Evolutionary conservation across 2,329 filamentous ascomycete genomes (phyloP).

Genomic region (Fusarium sp.): DNA sequence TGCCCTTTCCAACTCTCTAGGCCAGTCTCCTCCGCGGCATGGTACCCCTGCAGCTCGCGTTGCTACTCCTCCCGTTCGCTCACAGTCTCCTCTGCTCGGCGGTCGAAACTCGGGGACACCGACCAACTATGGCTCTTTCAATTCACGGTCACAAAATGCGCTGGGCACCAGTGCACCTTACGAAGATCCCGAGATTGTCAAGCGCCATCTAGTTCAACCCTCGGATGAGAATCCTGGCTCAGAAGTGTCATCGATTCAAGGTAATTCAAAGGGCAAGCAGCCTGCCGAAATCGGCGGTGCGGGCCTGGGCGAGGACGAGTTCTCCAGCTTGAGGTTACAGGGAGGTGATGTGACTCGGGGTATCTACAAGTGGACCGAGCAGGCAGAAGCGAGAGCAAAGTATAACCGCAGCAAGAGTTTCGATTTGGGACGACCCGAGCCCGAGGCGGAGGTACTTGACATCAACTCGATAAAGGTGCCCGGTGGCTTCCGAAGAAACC

Average conservation of each 20-base stretch:
- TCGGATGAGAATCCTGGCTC: conserved; percentile 60
- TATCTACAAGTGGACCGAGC: conserved; percentile 97
- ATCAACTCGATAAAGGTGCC: conserved; percentile 93
- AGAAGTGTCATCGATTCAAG: conserved; percentile 59
- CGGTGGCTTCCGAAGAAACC: conserved; percentile 93
- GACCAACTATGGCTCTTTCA: conserved; percentile 88
- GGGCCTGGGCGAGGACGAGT: conserved; percentile 77
- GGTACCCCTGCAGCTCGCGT: conserved; percentile 70
- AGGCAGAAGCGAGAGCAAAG: conserved; percentile 77
- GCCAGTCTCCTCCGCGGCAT: conserved; percentile 75
- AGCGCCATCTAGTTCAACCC: conserved; percentile 85
- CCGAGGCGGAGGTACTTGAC: conserved; percentile 83
- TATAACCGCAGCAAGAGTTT: conserved; percentile 90
- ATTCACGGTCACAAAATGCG: conserved; percentile 70
- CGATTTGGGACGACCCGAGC: conserved; percentile 78
- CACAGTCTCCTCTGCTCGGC: conserved; percentile 56
- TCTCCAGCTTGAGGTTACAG: conserved; percentile 92
- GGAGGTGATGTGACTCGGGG: conserved; percentile 94
- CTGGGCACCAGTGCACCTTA: conserved; percentile 66
- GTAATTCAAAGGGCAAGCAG: conserved; percentile 66
- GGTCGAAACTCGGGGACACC: conserved; percentile 62
- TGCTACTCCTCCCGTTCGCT: conserved; percentile 64
- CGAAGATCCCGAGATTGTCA: conserved; percentile 92
- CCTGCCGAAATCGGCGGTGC: conserved; percentile 53
- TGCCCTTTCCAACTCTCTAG: conserved; percentile 81